A percentile compares a stretch with the other conserved stretches of the same genome.
phyloP scores from a whole-genome alignment of 2,329 filamentous ascomycete genomes.

The Penicillium griseofulvum region DNA sequence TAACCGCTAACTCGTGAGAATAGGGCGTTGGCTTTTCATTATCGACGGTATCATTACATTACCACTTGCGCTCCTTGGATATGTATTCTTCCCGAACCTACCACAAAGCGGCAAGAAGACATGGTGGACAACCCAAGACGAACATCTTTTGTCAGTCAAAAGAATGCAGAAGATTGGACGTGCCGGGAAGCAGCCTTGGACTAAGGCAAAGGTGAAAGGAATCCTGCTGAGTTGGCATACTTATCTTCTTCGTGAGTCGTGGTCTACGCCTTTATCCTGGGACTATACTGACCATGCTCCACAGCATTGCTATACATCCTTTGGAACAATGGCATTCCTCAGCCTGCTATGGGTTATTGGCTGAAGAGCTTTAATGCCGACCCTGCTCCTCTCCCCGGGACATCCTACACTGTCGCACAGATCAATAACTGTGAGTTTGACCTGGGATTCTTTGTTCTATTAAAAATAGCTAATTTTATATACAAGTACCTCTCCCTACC shows the following conservation, averaged over 20 bases:
- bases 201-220: slow-evolving; percentile 31
- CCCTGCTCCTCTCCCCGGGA: slow-evolving; percentile 38
- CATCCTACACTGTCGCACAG: slow-evolving; percentile 30
- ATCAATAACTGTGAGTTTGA: slow-evolving; percentile 38
- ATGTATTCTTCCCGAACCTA: slow-evolving; percentile 23
- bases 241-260: slow-evolving; percentile 35
- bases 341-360: slow-evolving; percentile 45
- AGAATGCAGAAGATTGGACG: slow-evolving; percentile 39
- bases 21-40: slow-evolving; percentile 29
- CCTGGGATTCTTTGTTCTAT: not conserved
- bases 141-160: slow-evolving; percentile 23
- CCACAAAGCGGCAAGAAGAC: slow-evolving; percentile 22
- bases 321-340: slow-evolving; percentile 40
- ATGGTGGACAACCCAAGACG: slow-evolving; percentile 25
- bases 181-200: slow-evolving; percentile 39
- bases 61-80: slow-evolving; percentile 24
- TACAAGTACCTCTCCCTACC: slow-evolving; percentile 28
- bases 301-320: slow-evolving; percentile 36
- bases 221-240: slow-evolving; percentile 43
- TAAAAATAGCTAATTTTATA: slow-evolving; percentile 7
- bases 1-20: not conserved
- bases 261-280: not conserved
- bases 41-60: slow-evolving; percentile 28
- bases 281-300: not conserved
- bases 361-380: slow-evolving; percentile 42